These are phyloP conservation scores for Hypomyces rosellus DNA, from an alignment of 2,329 filamentous ascomycete species.

Conservation along the genomic window DNA sequence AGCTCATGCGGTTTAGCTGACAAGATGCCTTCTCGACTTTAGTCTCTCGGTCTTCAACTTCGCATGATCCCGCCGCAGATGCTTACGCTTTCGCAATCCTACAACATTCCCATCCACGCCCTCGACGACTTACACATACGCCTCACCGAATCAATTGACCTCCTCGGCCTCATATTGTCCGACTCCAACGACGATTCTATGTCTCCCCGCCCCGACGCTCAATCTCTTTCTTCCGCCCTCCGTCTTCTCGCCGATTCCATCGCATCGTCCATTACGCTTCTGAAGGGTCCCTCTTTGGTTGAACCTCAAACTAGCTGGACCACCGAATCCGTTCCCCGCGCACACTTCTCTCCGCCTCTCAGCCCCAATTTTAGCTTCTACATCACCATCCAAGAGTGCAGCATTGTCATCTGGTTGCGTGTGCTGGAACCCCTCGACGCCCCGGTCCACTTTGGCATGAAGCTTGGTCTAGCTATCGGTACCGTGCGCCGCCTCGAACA, in stretches of 20 bases:
- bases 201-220: constrained; percentile 51
- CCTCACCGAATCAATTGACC: constrained; percentile 76
- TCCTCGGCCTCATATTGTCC: constrained; percentile 70
- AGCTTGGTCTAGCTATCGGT: constrained; percentile 64
- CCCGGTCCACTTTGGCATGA: constrained; percentile 56
- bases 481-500: constrained; percentile 60
- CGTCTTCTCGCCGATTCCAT: constrained; percentile 50
- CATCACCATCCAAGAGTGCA: constrained; percentile 63
- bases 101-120: constrained; percentile 57
- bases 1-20: background rate
- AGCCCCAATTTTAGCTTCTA: constrained; percentile 67
- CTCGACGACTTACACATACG: constrained; percentile 67
- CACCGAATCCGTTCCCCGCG: constrained; percentile 35
- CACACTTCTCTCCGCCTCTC: constrained; percentile 37
- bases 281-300: constrained; percentile 47
- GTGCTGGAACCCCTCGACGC: constrained; percentile 62
- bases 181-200: constrained; percentile 20
- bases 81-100: constrained; percentile 40
- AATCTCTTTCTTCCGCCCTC: constrained; percentile 50
- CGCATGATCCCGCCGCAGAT: constrained; percentile 54
- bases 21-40: background rate
- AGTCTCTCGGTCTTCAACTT: constrained; percentile 74
- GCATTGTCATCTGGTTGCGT: constrained; percentile 62
- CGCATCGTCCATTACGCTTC: constrained; percentile 42
- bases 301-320: constrained; percentile 39